phyloP scores from a whole-genome alignment of 140 eudicot genomes.

The Senecio squalidus region DNA sequence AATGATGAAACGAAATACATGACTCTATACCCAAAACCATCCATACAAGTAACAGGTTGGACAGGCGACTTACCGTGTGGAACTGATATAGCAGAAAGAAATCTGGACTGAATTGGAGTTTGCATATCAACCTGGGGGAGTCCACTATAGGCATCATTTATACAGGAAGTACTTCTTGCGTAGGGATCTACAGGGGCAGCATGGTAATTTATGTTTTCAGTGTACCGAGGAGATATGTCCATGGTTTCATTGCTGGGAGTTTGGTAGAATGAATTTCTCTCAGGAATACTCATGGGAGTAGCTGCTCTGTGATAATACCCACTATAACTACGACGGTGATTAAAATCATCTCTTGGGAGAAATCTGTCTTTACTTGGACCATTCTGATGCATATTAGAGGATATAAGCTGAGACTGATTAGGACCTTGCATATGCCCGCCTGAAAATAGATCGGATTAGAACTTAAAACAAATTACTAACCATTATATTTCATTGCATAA shows the following conservation, averaged over 20 bases:
- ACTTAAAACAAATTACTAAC: background rate
- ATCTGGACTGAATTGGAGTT: constrained; percentile 18
- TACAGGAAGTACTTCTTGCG: background rate
- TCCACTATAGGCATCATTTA: constrained; percentile 14
- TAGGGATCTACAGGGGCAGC: constrained; percentile 19
- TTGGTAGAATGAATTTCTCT: constrained; percentile 11
- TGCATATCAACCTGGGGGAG: constrained; percentile 12
- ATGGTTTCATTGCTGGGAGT: constrained; percentile 11
- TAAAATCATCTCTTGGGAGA: constrained; percentile 35
- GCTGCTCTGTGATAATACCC: constrained; percentile 29
- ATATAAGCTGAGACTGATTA: constrained; percentile 20
- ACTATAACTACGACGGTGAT: constrained; percentile 35
- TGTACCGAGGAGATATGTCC: constrained; percentile 23
- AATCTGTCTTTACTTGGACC: constrained; percentile 18
- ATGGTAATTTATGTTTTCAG: constrained; percentile 19
- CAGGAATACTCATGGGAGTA: constrained; percentile 8
- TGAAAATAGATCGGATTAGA: constrained; percentile 8
- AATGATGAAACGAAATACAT: background rate
- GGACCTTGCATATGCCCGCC: constrained; percentile 24
- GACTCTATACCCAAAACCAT: background rate
- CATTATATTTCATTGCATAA: background rate
- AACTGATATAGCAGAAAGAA: constrained; percentile 16
- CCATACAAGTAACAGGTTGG: background rate
- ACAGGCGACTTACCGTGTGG: constrained; percentile 22
- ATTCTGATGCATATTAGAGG: constrained; percentile 9